phyloP scores from a whole-genome alignment of 108 stramenopile species.

The Parietichytrium sp. region DNA sequence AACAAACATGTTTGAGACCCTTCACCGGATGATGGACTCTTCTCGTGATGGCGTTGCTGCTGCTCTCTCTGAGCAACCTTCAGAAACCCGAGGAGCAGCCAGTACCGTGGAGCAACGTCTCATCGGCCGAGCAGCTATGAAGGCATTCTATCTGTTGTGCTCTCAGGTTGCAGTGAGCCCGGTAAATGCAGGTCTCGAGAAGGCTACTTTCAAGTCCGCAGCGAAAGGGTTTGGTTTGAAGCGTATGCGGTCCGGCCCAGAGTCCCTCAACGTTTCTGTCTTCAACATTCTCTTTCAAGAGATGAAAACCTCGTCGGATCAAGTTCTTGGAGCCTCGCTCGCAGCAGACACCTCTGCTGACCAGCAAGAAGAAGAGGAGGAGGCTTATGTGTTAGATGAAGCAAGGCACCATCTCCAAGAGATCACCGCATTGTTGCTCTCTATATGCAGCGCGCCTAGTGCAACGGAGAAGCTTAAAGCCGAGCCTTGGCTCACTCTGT shows the following conservation, averaged over 20 bases:
- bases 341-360: not conserved
- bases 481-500: not conserved
- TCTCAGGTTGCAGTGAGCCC: conserved; percentile 29
- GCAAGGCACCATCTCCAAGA: not conserved
- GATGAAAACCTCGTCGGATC: too few species aligned
- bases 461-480: not conserved
- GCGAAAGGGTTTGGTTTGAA: too few species aligned
- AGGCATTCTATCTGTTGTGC: conserved; percentile 16
- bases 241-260: conserved; percentile 7
- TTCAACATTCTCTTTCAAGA: not conserved
- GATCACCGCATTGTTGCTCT: not conserved
- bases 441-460: not conserved
- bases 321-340: too few species aligned
- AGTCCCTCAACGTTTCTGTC: not conserved
- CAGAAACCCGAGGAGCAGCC: not conserved
- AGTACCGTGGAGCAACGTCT: not conserved
- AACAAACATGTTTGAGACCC: not conserved
- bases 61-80: not conserved
- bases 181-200: too few species aligned
- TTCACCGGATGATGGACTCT: conserved; percentile 34
- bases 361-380: not conserved
- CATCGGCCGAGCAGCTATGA: conserved; percentile 16
- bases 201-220: too few species aligned
- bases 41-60: not conserved
- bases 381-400: not conserved